Evolutionary conservation across 768 basidiomycete species (phyloP), one percentile per base, ranked within the genome.

Genomic region (Suillus decipiens): DNA sequence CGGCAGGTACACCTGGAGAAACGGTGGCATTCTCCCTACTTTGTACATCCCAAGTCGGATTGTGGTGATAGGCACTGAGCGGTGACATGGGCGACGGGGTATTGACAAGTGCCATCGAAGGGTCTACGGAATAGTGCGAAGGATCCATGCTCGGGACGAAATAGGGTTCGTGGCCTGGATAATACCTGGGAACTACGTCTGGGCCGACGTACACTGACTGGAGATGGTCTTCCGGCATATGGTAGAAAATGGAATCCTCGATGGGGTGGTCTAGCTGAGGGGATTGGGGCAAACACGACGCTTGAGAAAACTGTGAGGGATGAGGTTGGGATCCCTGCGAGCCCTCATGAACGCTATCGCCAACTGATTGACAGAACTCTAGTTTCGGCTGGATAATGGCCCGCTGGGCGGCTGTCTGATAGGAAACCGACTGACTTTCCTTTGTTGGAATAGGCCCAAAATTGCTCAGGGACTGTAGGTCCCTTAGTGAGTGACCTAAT

Each of bases 151-250:
- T 41, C 37, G 56, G 56, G 24, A 37, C 39, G 11, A 57, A 57
- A 28, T 41, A 57, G 8, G 56, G 9, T 42, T 57, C 69, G 31
- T 64, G 65, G 2, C 67, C 63, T 19, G 62, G 24, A 42, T 64
- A 74, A 54, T 71, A 75, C 28, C 56, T 59, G 45, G 56, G 60
- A 65, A 76, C 66, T 59, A 67, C 10, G 34, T 72, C 68, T 17
- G 68, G 12, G 47, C 69, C 66, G 43, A 76, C 63, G 56, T 69
- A 75, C 11, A 71, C 28, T 9, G 67, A 28, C 28, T 63, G 70
- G 11, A 72, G 17, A 7, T 64, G 66, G 2, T 72, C 73, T 22
- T 74, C 73, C 0, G 66, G 68, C 4, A 70, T 66, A 17, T 63
- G 22, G 48, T 64, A 61, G 36, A 61, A 68, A 17, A 64, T 58